Percentiles rank a stretch among this genome's conserved stretches.
phyloP scores from a whole-genome alignment of 495 filamentous ascomycete species.

The Neurospora terricola region DNA sequence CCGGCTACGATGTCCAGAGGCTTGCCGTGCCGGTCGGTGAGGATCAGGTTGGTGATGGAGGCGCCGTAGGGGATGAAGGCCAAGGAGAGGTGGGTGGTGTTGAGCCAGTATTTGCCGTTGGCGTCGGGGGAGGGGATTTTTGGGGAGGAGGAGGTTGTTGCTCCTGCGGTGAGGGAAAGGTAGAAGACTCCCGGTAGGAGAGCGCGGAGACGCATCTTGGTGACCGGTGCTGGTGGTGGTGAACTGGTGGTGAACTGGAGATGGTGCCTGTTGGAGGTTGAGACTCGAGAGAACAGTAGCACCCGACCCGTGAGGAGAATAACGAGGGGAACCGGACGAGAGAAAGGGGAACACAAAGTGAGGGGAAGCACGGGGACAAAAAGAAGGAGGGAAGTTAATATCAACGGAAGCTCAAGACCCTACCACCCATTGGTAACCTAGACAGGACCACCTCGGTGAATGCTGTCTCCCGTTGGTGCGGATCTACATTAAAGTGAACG shows the following conservation, averaged over 20 bases:
- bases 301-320: not conserved
- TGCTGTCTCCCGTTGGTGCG: not conserved
- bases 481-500: not conserved
- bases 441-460: not conserved
- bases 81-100: constrained; percentile 59
- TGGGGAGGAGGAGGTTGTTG: not conserved
- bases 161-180: constrained; percentile 13
- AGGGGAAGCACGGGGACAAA: not conserved
- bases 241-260: not conserved
- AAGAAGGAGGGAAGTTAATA: not conserved
- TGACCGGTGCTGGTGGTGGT: not conserved
- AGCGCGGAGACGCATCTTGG: constrained; percentile 12
- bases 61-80: constrained; percentile 74
- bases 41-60: constrained; percentile 60
- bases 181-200: constrained; percentile 4
- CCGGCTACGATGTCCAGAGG: constrained; percentile 62
- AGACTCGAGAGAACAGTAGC: not conserved
- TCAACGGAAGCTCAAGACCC: not conserved
- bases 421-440: not conserved
- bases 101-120: constrained; percentile 60
- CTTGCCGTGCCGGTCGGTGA: constrained; percentile 60
- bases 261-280: not conserved
- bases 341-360: not conserved
- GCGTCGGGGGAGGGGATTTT: constrained; percentile 25
- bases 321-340: not conserved